These are phyloP conservation scores for Agaricus sinodeliciosus DNA, from an alignment of 768 basidiomycete genomes.

Conservation along the genomic window DNA sequence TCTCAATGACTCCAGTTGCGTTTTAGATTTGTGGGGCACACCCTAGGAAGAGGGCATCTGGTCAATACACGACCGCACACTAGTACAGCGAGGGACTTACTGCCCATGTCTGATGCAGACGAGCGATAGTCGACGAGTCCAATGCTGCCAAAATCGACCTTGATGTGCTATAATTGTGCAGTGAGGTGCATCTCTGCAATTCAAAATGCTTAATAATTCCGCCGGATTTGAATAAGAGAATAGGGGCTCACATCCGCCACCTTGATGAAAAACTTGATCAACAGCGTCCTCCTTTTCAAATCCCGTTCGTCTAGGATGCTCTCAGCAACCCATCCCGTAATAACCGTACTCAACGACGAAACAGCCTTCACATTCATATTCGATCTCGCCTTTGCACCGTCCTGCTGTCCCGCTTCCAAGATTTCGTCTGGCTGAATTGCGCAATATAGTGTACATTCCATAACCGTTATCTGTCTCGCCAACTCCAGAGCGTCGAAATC, in stretches of 20 bases:
- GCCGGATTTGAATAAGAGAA: conserved; percentile 6
- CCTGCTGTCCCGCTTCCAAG: conserved; percentile 74
- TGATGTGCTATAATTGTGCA: conserved; percentile 90
- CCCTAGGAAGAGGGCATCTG: conserved; percentile 37
- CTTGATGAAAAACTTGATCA: conserved; percentile 93
- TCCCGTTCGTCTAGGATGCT: conserved; percentile 88
- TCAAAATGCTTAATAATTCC: background rate
- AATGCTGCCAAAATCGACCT: conserved; percentile 91
- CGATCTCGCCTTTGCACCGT: conserved; percentile 33
- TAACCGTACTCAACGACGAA: conserved; percentile 81
- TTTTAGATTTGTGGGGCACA: conserved; percentile 78
- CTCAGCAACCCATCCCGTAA: conserved; percentile 96
- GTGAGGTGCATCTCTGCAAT: conserved; percentile 67
- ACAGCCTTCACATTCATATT: conserved; percentile 77
- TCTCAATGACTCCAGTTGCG: conserved; percentile 72
- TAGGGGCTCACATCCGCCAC: conserved; percentile 68
- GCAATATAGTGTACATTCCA: conserved; percentile 87
- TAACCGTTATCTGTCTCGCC: conserved; percentile 88
- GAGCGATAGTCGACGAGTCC: conserved; percentile 91
- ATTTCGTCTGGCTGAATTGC: conserved; percentile 86
- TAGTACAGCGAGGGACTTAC: conserved; percentile 40
- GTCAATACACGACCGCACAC: background rate
- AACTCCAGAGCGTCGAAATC: conserved; percentile 93
- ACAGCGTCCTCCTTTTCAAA: conserved; percentile 67
- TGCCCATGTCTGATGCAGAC: conserved; percentile 90